Base-by-base conservation (phyloP, 768 basidiomycete species). In the Chlorophyllum brunneum region DNA sequence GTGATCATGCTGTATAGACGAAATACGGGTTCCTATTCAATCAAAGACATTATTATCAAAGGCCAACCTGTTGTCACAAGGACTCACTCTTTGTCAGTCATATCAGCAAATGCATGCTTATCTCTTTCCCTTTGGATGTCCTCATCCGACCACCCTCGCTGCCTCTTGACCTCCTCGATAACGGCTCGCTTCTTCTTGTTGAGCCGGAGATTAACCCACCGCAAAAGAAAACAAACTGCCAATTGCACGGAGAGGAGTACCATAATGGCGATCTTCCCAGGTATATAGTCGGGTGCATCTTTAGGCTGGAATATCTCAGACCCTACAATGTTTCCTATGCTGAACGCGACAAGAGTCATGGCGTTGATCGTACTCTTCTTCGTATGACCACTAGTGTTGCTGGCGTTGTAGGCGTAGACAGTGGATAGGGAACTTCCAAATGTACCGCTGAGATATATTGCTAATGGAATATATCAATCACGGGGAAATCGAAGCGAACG, bases 331-430 rank as follows among this genome's bases (percentile, higher is more conserved):
- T 85, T 85, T 15, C 83, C 81, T 16, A 80, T 54, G 42, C 73
- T 72, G 59, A 84, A 83, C 0, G 78, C 66, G 3, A 73, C 71
- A 18, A 83, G 64, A 2, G 80, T 83, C 73, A 83, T 70, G 3
- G 81, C 77, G 49, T 83, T 83, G 57, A 83, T 74, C 1, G 82
- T 84, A 54, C 79, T 77, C 69, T 85, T 86, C 71, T 86, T 85
- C 5, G 83, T 85, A 46, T 83, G 79, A 0, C 82, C 82, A 29
- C 76, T 76, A 0, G 78, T 84, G 61, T 86, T 84, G 48, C 77
- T 78, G 5, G 82, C 80, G 47, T 84, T 83, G 57, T 81, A 85
- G 0, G 83, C 81, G 51, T 85, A 85, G 9, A 85, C 70, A 0
- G 77, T 73, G 0, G 82, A 77, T 8, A 86, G 63, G 0, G 80